A percentile compares a stretch with the other conserved stretches of the same genome.
Conservation (phyloP, 169 alveolate species). For the Amoebophrya sp. region DNA sequence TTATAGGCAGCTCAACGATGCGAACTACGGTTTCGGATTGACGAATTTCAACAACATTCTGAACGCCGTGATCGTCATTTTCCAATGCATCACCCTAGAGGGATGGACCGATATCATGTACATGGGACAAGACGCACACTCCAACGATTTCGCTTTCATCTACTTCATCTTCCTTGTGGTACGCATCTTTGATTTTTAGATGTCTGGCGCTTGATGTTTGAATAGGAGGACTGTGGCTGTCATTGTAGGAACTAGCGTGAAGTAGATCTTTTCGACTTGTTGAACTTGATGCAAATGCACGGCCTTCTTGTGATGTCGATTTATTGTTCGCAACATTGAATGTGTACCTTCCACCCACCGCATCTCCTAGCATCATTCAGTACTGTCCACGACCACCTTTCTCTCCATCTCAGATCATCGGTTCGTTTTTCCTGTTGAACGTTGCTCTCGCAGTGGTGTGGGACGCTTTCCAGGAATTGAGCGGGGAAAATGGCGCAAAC, state of each 20-base stretch:
- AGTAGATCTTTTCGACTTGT: too few species aligned
- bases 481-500: neutral
- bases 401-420: neutral
- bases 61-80: conserved; percentile 22
- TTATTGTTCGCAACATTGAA: too few species aligned
- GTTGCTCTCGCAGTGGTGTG: conserved; percentile 36
- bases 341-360: too few species aligned
- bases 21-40: conserved; percentile 1
- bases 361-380: too few species aligned
- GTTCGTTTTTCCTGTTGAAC: conserved; percentile 35
- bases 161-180: conserved; percentile 24
- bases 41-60: conserved; percentile 29
- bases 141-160: conserved; percentile 30
- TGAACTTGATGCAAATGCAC: too few species aligned
- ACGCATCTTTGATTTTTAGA: neutral
- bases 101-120: conserved; percentile 62
- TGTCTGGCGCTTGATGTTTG: neutral
- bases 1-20: neutral
- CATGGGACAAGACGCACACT: conserved; percentile 36
- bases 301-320: too few species aligned
- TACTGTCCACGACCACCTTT: too few species aligned
- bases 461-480: conserved; percentile 26
- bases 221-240: too few species aligned
- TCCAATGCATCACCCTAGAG: conserved; percentile 52
- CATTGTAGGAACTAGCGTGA: too few species aligned